Percentiles rank a stretch among this genome's conserved stretches.
phyloP scores from a whole-genome alignment of 2,329 filamentous ascomycete genomes.

The Pseudocercospora pini-densiflorae region DNA sequence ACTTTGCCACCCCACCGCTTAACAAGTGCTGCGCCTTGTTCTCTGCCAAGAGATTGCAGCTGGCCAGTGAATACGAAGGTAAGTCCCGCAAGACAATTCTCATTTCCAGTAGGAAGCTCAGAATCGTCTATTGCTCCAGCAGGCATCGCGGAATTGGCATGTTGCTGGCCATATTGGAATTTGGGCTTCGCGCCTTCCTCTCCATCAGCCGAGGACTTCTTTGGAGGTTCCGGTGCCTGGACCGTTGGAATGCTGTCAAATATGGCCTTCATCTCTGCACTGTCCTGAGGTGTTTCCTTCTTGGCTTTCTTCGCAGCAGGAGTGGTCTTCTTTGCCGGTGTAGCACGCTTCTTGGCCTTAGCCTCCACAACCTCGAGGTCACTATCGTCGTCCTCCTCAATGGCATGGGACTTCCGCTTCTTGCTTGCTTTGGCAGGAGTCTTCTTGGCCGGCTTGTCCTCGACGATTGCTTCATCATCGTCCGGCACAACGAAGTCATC shows the following conservation, averaged over 20 bases:
- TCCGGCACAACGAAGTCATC: constrained; percentile 52
- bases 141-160: constrained; percentile 56
- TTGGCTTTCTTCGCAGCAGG: constrained; percentile 64
- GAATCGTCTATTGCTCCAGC: constrained; percentile 66
- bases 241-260: constrained; percentile 86
- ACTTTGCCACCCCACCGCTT: constrained; percentile 96
- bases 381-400: constrained; percentile 59
- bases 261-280: constrained; percentile 77
- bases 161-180: constrained; percentile 73
- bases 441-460: constrained; percentile 47
- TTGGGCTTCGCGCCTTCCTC: constrained; percentile 57
- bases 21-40: constrained; percentile 82
- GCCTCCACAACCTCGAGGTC: constrained; percentile 45
- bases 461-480: constrained; percentile 46
- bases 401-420: constrained; percentile 65
- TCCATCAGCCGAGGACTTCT: constrained; percentile 59
- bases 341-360: constrained; percentile 60
- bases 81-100: constrained; percentile 87
- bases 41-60: constrained; percentile 76
- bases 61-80: constrained; percentile 96
- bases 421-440: constrained; percentile 41
- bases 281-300: constrained; percentile 69
- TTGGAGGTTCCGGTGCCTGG: constrained; percentile 80
- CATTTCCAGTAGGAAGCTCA: constrained; percentile 80
- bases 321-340: constrained; percentile 51